Percentiles rank a stretch among this genome's conserved stretches.
phyloP scores from a whole-genome alignment of 2,329 filamentous ascomycete species.

The Sarocladium kiliense region DNA sequence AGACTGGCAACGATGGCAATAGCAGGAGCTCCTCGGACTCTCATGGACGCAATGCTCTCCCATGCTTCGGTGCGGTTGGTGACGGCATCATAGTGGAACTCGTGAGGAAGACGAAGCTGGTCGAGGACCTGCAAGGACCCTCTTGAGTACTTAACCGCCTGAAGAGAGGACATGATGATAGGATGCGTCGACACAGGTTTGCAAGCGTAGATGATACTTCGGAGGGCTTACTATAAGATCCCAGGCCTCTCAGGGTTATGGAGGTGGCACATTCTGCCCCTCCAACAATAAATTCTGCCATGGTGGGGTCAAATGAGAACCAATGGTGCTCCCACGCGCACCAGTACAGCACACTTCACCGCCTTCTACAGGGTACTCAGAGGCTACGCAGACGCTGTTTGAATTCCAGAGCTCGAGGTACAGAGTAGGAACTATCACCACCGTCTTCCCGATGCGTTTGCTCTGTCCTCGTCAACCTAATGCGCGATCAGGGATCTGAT shows the following conservation, averaged over 20 bases:
- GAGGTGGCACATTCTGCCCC: not conserved
- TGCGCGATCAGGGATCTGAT: not conserved
- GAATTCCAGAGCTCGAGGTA: no score
- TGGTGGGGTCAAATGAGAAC: not conserved
- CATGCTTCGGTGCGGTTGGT: conserved; percentile 69
- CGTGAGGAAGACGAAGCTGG: conserved; percentile 76
- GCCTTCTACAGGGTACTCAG: not conserved
- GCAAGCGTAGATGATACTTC: no score
- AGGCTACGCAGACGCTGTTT: no score
- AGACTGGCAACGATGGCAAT: conserved; percentile 97
- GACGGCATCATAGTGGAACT: conserved; percentile 71
- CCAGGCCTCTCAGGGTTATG: no score
- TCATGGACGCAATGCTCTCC: conserved; percentile 77
- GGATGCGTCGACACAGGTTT: not conserved
- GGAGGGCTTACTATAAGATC: no score
- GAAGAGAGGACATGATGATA: conserved; percentile 51
- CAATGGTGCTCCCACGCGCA: not conserved
- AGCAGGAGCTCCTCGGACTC: conserved; percentile 75
- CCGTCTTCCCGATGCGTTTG: no score
- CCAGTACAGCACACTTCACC: not conserved
- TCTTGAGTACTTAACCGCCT: conserved; percentile 72
- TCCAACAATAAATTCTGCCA: conserved; percentile 5
- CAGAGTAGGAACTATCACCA: no score
- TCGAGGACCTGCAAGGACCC: conserved; percentile 74
- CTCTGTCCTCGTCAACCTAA: not conserved